Base-by-base conservation (phyloP, 306 rosid species). In the Pueraria montana region DNA sequence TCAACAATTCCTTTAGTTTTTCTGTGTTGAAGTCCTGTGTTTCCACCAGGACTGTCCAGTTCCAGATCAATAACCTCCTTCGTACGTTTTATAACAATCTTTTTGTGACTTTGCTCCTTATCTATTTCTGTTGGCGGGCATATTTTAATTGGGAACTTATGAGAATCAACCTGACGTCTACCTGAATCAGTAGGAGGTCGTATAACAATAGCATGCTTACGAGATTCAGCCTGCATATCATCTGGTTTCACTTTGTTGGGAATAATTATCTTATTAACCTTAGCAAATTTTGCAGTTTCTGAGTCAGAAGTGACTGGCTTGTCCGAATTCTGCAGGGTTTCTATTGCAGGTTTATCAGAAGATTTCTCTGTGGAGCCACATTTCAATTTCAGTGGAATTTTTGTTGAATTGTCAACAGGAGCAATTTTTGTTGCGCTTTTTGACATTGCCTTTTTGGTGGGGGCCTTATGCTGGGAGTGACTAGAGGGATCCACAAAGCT, bases 301-400 rank as follows among this genome's bases (percentile, higher is more conserved):
- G 94, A 83, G 83, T 91, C 95, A 81, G 98, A 90, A 79, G 85
- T 89, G 82, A 84, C 88, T 10, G 92, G 97, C 53, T 85, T 87
- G 72, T 91, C 97, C 40, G 85, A 78, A 79, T 85, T 84, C 75
- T 85, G 93, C 58, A 89, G 52, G 69, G 75, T 80, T 82, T 83
- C 97, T 58, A 80, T 45, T 72, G 87, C 78, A 61, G 84, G 90
- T 84, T 81, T 90, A 68, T 94, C 98, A 59, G 90, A 80, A 62
- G 87, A 72, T 76, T 87, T 94, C 67, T 95, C 98, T 20, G 91
- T 56, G 58, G 97, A 91, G 85, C 95, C 83, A 62, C 97, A 95
- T 89, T 91, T 90, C 86, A 95, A 93, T 83, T 91, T 93, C 86
- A 95, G 64, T 8, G 98, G 97, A 69, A 92, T 77, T 84, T 84